These are phyloP conservation scores for Vaccinium myrtillus DNA, from an alignment of 148 eudicot genomes.

Conservation along the genomic window DNA sequence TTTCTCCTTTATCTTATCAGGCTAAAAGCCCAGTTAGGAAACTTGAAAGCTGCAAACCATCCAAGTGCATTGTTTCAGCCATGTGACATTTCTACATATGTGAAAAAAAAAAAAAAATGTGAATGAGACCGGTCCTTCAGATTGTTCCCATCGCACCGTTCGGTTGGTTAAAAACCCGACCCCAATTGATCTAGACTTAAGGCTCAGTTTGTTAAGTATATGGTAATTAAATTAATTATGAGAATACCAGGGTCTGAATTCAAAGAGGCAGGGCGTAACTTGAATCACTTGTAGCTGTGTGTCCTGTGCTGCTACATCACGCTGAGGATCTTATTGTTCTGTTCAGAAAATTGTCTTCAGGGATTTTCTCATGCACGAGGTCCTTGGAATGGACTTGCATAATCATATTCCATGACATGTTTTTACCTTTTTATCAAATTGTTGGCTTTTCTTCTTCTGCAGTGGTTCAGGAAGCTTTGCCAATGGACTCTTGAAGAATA, in stretches of 20 bases:
- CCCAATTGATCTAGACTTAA: too few relatives aligned
- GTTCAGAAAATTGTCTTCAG: neutral
- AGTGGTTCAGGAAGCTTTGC: neutral
- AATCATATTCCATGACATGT: too few relatives aligned
- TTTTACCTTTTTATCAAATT: too few relatives aligned
- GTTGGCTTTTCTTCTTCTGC: neutral
- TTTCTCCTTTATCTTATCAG: too few relatives aligned
- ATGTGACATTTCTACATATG: too few relatives aligned
- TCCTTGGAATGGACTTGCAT: too few relatives aligned
- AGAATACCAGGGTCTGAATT: neutral
- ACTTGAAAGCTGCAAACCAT: too few relatives aligned
- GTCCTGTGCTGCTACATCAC: neutral
- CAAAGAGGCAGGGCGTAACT: neutral
- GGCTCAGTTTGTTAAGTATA: too few relatives aligned
- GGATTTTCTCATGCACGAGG: neutral
- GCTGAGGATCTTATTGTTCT: neutral
- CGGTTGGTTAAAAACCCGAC: neutral
- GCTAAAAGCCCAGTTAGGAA: too few relatives aligned
- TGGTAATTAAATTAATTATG: neutral
- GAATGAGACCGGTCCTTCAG: too few relatives aligned
- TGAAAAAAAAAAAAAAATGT: too few relatives aligned
- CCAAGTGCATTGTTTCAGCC: too few relatives aligned
- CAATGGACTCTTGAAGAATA: conserved; percentile 8
- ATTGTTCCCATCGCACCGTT: neutral
- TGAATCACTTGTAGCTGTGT: neutral